Conservation (phyloP, 176 grass and related monocot genomes). For the Pontederia crassipes region DNA sequence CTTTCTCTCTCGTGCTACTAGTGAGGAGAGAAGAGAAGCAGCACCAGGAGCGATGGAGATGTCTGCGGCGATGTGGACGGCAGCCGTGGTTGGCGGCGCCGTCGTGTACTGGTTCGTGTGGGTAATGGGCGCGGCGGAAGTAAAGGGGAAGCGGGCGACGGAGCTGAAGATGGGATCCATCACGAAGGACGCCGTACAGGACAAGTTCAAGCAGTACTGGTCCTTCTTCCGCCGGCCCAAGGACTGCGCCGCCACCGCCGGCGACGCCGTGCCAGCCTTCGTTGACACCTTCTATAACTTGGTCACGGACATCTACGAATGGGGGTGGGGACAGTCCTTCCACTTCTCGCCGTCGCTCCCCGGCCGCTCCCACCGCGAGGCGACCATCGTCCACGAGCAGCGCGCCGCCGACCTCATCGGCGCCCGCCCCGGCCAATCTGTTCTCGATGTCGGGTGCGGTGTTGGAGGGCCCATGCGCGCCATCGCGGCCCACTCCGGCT, state of each 20-base stretch:
- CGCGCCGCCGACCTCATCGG: constrained; percentile 62
- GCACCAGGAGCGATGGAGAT: constrained; percentile 41
- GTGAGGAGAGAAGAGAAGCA: background rate
- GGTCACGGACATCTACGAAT: constrained; percentile 98
- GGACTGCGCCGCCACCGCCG: constrained; percentile 38
- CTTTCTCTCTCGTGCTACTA: no score
- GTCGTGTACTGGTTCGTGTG: constrained; percentile 90
- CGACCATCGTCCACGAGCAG: constrained; percentile 83
- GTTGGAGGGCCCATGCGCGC: constrained; percentile 97
- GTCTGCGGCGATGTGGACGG: constrained; percentile 69
- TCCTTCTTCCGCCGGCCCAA: constrained; percentile 86
- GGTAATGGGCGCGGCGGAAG: constrained; percentile 97
- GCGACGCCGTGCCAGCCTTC: constrained; percentile 73
- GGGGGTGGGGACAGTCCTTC: constrained; percentile 98
- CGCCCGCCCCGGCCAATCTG: constrained; percentile 36
- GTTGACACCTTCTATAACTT: constrained; percentile 99
- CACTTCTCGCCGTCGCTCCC: constrained; percentile 85
- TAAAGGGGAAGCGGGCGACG: constrained; percentile 92
- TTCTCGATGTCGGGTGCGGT: constrained; percentile 83
- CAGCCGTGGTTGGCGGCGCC: constrained; percentile 30
- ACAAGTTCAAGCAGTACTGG: constrained; percentile 99
- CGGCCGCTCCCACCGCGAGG: constrained; percentile 64
- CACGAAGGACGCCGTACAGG: constrained; percentile 58
- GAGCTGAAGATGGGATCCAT: constrained; percentile 99
- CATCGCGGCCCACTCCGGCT: constrained; percentile 61